Base-by-base conservation (phyloP, 495 filamentous ascomycete genomes). In the Darksidea phi region DNA sequence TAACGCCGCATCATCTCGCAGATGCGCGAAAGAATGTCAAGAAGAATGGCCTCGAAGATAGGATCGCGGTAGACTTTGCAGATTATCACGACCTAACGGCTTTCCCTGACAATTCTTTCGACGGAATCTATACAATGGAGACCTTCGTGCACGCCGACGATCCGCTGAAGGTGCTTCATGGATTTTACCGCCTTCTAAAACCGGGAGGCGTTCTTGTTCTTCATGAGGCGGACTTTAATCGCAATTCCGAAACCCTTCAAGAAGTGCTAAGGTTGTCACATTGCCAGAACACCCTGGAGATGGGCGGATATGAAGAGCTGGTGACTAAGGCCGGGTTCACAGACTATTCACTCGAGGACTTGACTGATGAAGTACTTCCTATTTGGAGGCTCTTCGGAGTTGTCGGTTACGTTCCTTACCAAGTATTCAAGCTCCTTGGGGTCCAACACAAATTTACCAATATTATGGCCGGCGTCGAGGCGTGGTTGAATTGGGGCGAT, bases 61-160 rank as follows among this genome's bases (percentile, higher is more conserved):
- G 58, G 24, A 57, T 84, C 12, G 64, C 67, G 0, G 76, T 78
- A 12, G 67, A 68, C 12, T 72, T 71, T 56, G 78, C 74, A 59
- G 79, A 84, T 67, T 85, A 84, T 66, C 81, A 84, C 63, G 71
- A 83, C 58, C 73, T 85, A 1, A 67, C 78, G 8, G 48, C 54
- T 6, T 71, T 80, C 34, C 56, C 61, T 6, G 49, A 61, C 34
- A 59, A 26, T 10, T 77, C 75, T 0, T 76, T 80, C 53, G 79
- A 84, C 58, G 82, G 82, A 17, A 64, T 79, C 49, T 85, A 84
- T 63, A 83, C 81, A 1, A 82, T 83, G 74, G 82, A 85, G 63
- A 84, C 81, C 0, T 75, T 84, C 24, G 80, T 83, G 5, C 80
- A 85, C 61, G 79, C 82, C 6, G 81, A 75, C 0, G 76, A 84